Percentiles rank a stretch among this genome's conserved stretches.
phyloP scores from a whole-genome alignment of 1,284 basidiomycete species.

The Marasmius oreades region DNA sequence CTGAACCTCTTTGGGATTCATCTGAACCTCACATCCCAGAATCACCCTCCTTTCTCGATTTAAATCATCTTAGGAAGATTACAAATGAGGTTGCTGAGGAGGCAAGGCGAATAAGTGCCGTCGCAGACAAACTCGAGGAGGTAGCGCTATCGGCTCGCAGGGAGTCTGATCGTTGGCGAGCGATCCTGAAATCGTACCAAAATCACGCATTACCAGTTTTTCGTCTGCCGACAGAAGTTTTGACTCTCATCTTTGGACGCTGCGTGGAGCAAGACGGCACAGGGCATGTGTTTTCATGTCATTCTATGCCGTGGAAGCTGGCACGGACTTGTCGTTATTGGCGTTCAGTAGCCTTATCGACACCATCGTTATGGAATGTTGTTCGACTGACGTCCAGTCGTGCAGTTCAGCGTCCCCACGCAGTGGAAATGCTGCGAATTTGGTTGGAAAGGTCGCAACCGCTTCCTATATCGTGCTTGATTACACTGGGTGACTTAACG shows the following conservation, averaged over 20 bases:
- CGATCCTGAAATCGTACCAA: neutral
- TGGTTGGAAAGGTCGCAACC: neutral
- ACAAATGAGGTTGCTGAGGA: neutral
- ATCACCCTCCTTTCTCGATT: neutral
- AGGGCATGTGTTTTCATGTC: neutral
- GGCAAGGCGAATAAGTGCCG: no score
- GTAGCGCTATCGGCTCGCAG: neutral
- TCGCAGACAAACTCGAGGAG: neutral
- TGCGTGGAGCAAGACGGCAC: neutral
- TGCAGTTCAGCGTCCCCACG: neutral
- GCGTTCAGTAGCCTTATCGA: neutral
- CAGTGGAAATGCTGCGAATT: neutral
- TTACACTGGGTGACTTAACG: neutral
- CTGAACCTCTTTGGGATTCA: no score
- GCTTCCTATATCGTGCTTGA: neutral
- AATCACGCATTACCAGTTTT: neutral
- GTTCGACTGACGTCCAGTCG: neutral
- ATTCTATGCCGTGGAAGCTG: neutral
- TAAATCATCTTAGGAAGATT: neutral
- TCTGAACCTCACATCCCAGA: no score
- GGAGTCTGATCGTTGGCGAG: neutral
- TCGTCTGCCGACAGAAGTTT: neutral
- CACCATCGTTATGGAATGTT: neutral
- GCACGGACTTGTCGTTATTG: neutral
- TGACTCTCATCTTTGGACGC: neutral